Percentiles rank a stretch among this genome's conserved stretches.
Conservation (phyloP, 805 yeast species). For the Saturnispora zaruensis region DNA sequence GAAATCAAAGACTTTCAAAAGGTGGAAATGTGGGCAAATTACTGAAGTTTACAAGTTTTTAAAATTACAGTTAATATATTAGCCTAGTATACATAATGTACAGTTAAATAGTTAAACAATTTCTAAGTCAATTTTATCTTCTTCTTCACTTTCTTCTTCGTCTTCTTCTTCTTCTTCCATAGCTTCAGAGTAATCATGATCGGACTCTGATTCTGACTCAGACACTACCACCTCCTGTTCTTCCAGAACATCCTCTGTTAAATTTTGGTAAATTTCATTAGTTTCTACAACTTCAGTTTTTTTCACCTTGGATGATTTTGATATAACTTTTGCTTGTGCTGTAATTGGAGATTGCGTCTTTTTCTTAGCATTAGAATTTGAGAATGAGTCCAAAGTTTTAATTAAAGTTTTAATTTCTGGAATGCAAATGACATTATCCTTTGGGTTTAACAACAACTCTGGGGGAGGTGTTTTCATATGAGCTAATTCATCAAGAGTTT, state of each 20-base stretch:
- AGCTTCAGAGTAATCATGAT: neutral
- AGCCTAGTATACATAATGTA: neutral
- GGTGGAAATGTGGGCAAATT: slow-evolving; percentile 6
- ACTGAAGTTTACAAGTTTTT: neutral
- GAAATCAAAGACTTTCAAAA: slow-evolving; percentile 8
- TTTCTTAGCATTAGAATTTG: neutral
- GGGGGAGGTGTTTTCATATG: slow-evolving; percentile 7
- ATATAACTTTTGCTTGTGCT: neutral
- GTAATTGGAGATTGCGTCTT: neutral
- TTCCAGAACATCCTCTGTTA: slow-evolving; percentile 4
- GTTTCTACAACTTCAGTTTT: slow-evolving; percentile 1
- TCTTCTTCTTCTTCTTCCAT: slow-evolving; percentile 2
- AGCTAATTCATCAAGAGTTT: neutral
- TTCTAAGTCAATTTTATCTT: slow-evolving; percentile 3
- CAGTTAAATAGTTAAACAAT: neutral
- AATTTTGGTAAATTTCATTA: neutral
- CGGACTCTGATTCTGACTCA: slow-evolving; percentile 1
- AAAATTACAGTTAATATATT: neutral
- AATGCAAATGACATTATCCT: slow-evolving; percentile 15
- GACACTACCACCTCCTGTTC: neutral
- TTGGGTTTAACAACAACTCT: slow-evolving; percentile 10
- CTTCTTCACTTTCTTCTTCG: slow-evolving; percentile 7
- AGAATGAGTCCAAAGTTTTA: neutral
- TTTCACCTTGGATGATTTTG: neutral
- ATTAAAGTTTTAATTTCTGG: slow-evolving; percentile 19